These are phyloP conservation scores for Trichophyton simii DNA, from an alignment of 2,329 filamentous ascomycete genomes.

Conservation along the genomic window DNA sequence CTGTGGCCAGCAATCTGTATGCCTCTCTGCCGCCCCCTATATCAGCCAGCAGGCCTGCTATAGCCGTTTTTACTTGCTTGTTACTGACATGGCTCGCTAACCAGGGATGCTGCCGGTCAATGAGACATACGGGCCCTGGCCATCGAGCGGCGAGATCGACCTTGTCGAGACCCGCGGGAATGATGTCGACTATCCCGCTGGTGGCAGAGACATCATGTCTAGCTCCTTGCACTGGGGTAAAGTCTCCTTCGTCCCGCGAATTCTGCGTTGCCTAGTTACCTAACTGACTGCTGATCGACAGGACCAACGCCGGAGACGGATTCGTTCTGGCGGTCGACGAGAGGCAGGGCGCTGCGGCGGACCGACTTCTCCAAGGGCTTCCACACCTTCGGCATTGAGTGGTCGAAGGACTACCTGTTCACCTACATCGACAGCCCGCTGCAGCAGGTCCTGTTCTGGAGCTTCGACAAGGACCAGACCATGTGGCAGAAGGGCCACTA, in stretches of 20 bases:
- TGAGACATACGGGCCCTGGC: conserved; percentile 40
- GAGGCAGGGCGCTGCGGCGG: conserved; percentile 18
- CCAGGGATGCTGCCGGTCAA: conserved; percentile 40
- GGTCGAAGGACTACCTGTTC: conserved; percentile 42
- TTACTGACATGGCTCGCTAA: conserved; percentile 9
- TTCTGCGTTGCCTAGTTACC: not conserved
- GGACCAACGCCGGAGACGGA: conserved; percentile 9
- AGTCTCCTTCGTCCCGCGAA: not conserved
- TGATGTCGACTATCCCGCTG: conserved; percentile 25
- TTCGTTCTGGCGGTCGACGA: conserved; percentile 19
- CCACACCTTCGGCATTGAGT: conserved; percentile 44
- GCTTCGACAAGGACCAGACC: conserved; percentile 19
- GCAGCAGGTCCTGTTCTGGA: conserved; percentile 20
- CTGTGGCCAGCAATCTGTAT: conserved; percentile 41
- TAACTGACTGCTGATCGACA: not conserved
- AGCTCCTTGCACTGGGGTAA: conserved; percentile 17
- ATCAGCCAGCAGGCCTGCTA: not conserved
- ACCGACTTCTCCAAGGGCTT: conserved; percentile 24
- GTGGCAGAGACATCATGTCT: conserved; percentile 33
- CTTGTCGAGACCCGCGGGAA: conserved; percentile 42
- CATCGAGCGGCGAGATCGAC: conserved; percentile 43
- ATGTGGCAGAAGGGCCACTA: conserved; percentile 33
- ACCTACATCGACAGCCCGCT: conserved; percentile 40
- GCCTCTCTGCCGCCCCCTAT: conserved; percentile 11
- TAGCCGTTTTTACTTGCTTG: not conserved